Conservation (phyloP, 352 stramenopile species). For the Phytophthora melonis region DNA sequence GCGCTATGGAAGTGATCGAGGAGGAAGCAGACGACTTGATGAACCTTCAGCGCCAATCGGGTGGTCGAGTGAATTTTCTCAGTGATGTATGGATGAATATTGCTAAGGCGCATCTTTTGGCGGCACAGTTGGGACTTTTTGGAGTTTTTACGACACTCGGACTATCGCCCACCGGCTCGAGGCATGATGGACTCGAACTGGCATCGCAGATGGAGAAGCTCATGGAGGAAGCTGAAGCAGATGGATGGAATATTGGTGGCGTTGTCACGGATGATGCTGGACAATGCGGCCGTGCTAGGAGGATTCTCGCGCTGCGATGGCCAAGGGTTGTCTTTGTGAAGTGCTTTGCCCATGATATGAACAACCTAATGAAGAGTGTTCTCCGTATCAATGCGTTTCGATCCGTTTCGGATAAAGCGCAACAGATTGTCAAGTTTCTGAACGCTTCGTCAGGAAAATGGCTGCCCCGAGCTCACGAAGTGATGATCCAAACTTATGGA, state of each 20-base stretch:
- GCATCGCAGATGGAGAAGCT: conserved; percentile 21
- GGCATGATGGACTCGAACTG: conserved; percentile 17
- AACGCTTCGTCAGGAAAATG: conserved; percentile 24
- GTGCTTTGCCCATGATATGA: conserved; percentile 29
- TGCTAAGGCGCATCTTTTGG: conserved; percentile 13
- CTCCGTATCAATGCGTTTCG: conserved; percentile 4
- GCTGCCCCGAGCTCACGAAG: not conserved
- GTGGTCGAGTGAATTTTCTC: no score
- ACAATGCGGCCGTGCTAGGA: conserved; percentile 21
- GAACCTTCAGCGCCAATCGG: no score
- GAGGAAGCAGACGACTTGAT: no score
- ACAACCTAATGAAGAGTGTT: conserved; percentile 34
- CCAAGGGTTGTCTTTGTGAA: conserved; percentile 8
- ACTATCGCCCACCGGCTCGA: not conserved
- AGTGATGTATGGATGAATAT: conserved; percentile 25
- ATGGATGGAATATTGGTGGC: conserved; percentile 18
- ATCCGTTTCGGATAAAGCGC: not conserved
- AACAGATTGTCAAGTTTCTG: conserved; percentile 16
- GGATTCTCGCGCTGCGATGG: conserved; percentile 15
- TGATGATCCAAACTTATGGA: conserved; percentile 21
- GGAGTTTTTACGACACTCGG: conserved; percentile 7
- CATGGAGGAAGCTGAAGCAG: conserved; percentile 1
- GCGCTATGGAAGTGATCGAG: no score
- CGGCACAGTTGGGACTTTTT: conserved; percentile 6
- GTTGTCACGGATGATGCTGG: conserved; percentile 23